A percentile compares a stretch with the other conserved stretches of the same genome.
Evolutionary conservation across 257 asterid genomes (phyloP).

Genomic region (Leptodermis oblonga): DNA sequence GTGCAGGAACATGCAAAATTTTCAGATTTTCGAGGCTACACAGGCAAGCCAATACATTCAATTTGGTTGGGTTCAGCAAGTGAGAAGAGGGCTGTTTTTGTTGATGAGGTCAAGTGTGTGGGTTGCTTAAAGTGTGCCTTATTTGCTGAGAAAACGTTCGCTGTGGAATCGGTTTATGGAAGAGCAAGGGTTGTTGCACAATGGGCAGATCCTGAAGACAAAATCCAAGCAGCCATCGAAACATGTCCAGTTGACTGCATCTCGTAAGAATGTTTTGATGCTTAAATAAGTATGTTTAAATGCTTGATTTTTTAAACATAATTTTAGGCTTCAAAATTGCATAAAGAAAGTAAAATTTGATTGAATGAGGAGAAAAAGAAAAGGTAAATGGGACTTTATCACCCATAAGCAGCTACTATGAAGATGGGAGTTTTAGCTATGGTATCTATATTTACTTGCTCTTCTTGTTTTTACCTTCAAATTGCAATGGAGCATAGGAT

Average conservation of each 20-base stretch:
- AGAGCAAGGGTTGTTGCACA: constrained; percentile 88
- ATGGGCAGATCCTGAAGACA: constrained; percentile 86
- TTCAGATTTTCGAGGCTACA: constrained; percentile 73
- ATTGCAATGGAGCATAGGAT: constrained; percentile 30
- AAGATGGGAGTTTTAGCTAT: neutral
- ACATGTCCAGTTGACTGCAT: constrained; percentile 93
- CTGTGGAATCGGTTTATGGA: constrained; percentile 75
- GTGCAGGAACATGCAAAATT: constrained; percentile 73
- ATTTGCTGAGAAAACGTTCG: constrained; percentile 77
- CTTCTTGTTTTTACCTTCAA: neutral
- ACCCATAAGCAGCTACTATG: too few relatives aligned
- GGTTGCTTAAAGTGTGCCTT: constrained; percentile 93
- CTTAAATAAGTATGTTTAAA: neutral
- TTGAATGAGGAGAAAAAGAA: neutral
- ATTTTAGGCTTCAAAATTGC: neutral
- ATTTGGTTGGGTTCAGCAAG: constrained; percentile 64
- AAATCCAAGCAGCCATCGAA: constrained; percentile 74
- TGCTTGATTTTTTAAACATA: neutral
- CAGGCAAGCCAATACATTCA: constrained; percentile 81
- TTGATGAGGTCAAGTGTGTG: constrained; percentile 86
- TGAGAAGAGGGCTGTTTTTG: constrained; percentile 77
- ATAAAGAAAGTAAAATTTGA: neutral
- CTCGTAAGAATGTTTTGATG: constrained; percentile 45
- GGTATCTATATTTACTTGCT: neutral
- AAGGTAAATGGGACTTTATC: too few relatives aligned